Conservation (phyloP, 2,329 filamentous ascomycete genomes). For the Pezicula rhizophila region DNA sequence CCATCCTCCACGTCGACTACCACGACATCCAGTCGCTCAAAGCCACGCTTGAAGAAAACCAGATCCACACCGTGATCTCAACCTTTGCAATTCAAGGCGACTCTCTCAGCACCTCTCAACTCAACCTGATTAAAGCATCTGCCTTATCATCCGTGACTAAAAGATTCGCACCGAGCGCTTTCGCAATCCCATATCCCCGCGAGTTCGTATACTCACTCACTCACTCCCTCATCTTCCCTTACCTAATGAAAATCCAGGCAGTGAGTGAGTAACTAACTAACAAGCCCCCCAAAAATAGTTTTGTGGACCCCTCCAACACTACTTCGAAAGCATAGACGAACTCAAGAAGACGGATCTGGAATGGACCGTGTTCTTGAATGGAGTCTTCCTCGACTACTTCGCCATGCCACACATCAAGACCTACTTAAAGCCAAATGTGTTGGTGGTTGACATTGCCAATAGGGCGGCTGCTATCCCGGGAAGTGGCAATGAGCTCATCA, state of each 20-base stretch:
- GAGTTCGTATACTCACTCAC: not conserved
- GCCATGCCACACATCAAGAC: slow-evolving; percentile 9
- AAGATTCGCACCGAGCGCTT: slow-evolving; percentile 17
- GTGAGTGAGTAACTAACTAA: too few relatives aligned
- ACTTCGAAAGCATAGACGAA: not conserved
- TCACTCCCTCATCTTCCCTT: too few relatives aligned
- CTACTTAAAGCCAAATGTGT: slow-evolving; percentile 13
- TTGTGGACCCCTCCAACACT: not conserved
- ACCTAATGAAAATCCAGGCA: too few relatives aligned
- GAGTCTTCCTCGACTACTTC: slow-evolving; percentile 13
- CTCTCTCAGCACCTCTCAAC: not conserved
- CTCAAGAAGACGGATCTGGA: slow-evolving; percentile 7
- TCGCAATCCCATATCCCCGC: slow-evolving; percentile 1
- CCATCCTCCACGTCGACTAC: not conserved
- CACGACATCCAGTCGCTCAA: not conserved
- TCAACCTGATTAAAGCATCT: slow-evolving; percentile 17
- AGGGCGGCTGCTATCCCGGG: slow-evolving; percentile 17
- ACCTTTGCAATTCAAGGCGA: slow-evolving; percentile 4
- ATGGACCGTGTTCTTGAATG: slow-evolving; percentile 13
- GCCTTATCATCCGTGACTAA: slow-evolving; percentile 5
- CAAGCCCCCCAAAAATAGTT: not conserved
- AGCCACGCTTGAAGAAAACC: not conserved
- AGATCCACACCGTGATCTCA: slow-evolving; percentile 18
- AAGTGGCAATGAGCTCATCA: slow-evolving; percentile 10
- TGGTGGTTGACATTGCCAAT: slow-evolving; percentile 14